Evolutionary conservation across 106 monocot genomes (phyloP), one percentile per base, ranked within the genome.

Genomic region (Triglochin maritima): DNA sequence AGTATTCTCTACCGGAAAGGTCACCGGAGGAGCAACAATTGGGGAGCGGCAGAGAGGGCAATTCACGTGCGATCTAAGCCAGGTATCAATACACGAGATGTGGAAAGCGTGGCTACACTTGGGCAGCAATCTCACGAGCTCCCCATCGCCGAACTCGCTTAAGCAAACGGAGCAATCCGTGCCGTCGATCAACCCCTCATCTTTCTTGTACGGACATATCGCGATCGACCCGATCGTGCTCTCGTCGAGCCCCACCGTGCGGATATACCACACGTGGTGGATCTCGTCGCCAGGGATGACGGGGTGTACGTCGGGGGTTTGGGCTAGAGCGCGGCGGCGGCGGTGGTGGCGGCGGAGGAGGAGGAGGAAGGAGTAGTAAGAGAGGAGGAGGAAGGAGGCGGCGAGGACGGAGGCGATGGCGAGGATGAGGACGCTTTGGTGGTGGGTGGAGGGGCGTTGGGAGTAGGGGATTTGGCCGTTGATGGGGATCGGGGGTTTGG

Each of bases 41-140:
- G 72, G 72, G 45, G 90, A 74, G 44, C 90, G 84, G 64, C 90
- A 95, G 55, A 95, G 78, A 6, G 94, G 94, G 71, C 89, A 94
- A 53, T 87, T 90, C 52, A 89, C 82, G 46, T 85, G 89, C 5
- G 87, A 79, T 12, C 83, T 59, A 14, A 94, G 82, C 89, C 94
- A 89, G 2, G 87, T 89, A 50, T 94, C 94, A 56, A 94, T 85
- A 68, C 94, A 94, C 29, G 80, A 17, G 9, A 81, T 54, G 62
- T 94, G 94, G 62, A 94, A 94, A 0, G 85, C 81, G 44, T 94
- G 89, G 42, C 72, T 69, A 29, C 94, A 94, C 71, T 83, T 81
- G 44, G 94, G 94, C 17, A 94, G 81, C 29, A 94, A 48, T 62
- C 87, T 73, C 41, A 94, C 77, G 43, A 71, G 54, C 69, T 94